Conservation (phyloP, 2,329 filamentous ascomycete genomes). For the Periglandula ipomoeae region DNA sequence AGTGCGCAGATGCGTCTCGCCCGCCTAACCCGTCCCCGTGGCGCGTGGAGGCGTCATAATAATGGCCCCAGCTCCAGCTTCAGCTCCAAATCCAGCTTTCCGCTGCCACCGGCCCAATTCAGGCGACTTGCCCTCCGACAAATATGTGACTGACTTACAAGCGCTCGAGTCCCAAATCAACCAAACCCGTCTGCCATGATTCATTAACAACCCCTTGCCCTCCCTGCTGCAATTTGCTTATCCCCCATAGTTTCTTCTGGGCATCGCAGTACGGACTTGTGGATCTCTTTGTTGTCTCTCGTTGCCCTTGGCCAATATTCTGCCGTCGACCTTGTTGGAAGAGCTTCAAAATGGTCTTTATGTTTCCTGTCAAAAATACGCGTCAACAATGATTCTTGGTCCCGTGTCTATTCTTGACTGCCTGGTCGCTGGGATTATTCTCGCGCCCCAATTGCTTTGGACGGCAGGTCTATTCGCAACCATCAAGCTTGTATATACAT, state of each 20-base stretch:
- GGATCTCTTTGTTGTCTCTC: background rate
- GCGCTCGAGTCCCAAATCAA: too few relatives aligned
- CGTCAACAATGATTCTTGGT: slow-evolving; percentile 54
- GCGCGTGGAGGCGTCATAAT: background rate
- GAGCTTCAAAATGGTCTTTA: background rate
- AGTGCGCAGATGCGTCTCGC: too few relatives aligned
- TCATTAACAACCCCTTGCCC: background rate
- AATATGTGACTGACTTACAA: slow-evolving; percentile 3
- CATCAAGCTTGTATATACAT: slow-evolving; percentile 48
- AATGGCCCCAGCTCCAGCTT: background rate
- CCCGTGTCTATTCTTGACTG: slow-evolving; percentile 71
- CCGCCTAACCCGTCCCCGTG: too few relatives aligned
- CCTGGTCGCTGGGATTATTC: slow-evolving; percentile 59
- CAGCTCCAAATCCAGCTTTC: background rate
- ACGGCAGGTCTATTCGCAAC: slow-evolving; percentile 56
- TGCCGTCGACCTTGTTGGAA: background rate
- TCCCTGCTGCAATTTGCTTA: too few relatives aligned
- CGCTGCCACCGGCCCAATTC: background rate
- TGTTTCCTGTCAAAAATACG: background rate
- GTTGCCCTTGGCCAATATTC: background rate
- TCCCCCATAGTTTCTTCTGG: background rate
- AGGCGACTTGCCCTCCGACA: background rate
- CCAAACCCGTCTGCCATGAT: background rate
- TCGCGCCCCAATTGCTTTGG: slow-evolving; percentile 62
- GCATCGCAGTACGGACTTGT: background rate